Evolutionary conservation across 257 asterid genomes (phyloP), one percentile per base, ranked within the genome.

Genomic region (Penstemon davidsonii): DNA sequence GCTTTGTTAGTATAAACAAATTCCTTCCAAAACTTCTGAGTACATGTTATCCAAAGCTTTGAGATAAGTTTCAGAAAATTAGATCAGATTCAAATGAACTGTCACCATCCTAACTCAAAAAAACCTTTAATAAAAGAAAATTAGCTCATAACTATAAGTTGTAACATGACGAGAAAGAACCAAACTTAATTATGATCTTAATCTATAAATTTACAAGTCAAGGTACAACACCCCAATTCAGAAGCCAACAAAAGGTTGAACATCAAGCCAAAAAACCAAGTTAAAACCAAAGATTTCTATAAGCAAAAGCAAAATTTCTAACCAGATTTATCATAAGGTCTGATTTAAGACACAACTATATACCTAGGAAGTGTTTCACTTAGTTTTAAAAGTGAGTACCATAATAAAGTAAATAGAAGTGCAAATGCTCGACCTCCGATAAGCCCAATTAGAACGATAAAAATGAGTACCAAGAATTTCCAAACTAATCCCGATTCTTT

Each of bases 361-460:
- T 6, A 69, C 69, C 75, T 67, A 36, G 56, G 52, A 15, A 73
- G 55, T 9, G 18, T 70, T 39, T 71, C 74, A n/a, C 84, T 69
- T 25, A 81, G 73, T 77, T 81, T 85, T 76, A 81, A 65, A 69
- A 86, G 12, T 68, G 85, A 59, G 58, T 79, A 82, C 80, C 90
- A 88, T n/a, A 66, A 60, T 55, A 86, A 60, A 33, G 89, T 75
- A 44, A 85, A 66, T 57, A 65, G 33, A 63, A 88, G 70, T 0
- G 96, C 95, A 5, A 75, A 75, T 1, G 37, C 62, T 40, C 89
- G 82, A 39, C 92, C 93, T 7, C 85, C 88, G 5, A 68, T 74
- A 5, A 91, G 91, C 9, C 96, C 96, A 3, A 76, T 59, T 6
- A 91, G 95, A 44, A 85, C 84, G 8, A 87, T 76, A 40, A 82